Base-by-base conservation (phyloP, 768 basidiomycete genomes). In the Xerocomellus intermedius region DNA sequence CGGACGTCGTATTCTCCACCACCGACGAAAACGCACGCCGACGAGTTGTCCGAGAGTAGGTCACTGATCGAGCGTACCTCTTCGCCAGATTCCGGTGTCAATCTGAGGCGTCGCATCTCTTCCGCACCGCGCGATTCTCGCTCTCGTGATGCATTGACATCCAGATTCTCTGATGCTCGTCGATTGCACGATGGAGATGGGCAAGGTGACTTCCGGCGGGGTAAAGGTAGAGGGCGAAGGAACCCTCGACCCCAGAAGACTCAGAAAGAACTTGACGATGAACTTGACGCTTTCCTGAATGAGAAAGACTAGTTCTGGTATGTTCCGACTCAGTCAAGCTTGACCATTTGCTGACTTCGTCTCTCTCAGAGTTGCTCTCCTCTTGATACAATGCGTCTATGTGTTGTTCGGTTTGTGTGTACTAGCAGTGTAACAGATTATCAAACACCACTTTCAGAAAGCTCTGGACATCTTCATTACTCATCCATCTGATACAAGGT, bases 191-290 rank as follows among this genome's bases (percentile, higher is more conserved):
- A 61, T 55, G 62, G 54, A 53, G 58, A 68, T 54, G 66, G 63
- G 33, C 57, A 59, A 54, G 50, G 64, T 63, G 60, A 66, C 58
- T 59, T 57, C 63, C 50, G 68, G 49, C 59, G 63, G 63, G 54
- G 58, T 61, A 65, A 59, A 58, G 64, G 71, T 61, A 64, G 73
- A 52, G 69, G 74, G 37, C 73, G 79, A 42, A 75, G 75, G 54
- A 67, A 68, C 55, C 65, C 70, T 56, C 75, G 78, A 12, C 74
- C 77, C 22, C 77, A 68, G 54, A 84, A 83, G 69, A 88, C 82
- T 1, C 84, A 85, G 65, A 82, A 87, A 70, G 89, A 93, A 61
- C 75, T 94, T 36, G 91, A 94, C 58, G 89, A 86, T 46, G 91
- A 94, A 64, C 74, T 93, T 44, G 91, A 93, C 32, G 85, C 86